Evolutionary conservation across 2,329 filamentous ascomycete genomes (phyloP), one percentile per base, ranked within the genome.

Genomic region (Tolypocladium guangdongense): DNA sequence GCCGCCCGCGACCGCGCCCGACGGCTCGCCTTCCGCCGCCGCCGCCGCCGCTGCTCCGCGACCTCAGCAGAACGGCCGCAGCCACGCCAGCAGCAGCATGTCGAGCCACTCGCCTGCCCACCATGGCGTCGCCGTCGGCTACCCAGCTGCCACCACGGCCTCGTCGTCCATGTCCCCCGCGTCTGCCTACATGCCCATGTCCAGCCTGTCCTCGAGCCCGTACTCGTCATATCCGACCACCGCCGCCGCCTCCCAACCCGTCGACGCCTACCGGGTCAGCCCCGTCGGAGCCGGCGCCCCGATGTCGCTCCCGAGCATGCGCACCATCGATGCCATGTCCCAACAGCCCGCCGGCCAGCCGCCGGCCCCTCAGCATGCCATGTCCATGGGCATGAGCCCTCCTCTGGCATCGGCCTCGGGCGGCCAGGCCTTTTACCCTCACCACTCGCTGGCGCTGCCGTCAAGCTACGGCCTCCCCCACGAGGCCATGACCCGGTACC

Each of bases 401-500:
- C 59, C 64, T 12, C 58, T 67, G 57, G 58, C 64, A 14, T 54
- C 66, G 33, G 58, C 60, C 18, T 55, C 65, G 30, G 58, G 58
- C 20, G 59, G 68, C 35, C 64, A 77, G 64, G 61, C 68, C 22
- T 80, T 74, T 62, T 78, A 78, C 56, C 59, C 64, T 57, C 72
- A 61, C 59, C 73, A 57, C 57, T 64, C 57, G 59, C 70, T 67
- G 69, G 54, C 64, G 14, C 54, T 68, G 56, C 60, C 62, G 11
- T 60, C 65, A 20, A 64, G 60, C 39, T 70, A 79, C 55, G 70
- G 69, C n/a, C 63, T 80, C 52, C 67, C 71, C 30, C 65, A 71
- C 12, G 73, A 77, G 32, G 64, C 71, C 56, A 62, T 72, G 59
- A 66, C 69, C 57, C 69, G 77, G 54, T 78, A 77, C 59, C 66